phyloP scores from a whole-genome alignment of 495 filamentous ascomycete species.

The Margaritispora aquatica region DNA sequence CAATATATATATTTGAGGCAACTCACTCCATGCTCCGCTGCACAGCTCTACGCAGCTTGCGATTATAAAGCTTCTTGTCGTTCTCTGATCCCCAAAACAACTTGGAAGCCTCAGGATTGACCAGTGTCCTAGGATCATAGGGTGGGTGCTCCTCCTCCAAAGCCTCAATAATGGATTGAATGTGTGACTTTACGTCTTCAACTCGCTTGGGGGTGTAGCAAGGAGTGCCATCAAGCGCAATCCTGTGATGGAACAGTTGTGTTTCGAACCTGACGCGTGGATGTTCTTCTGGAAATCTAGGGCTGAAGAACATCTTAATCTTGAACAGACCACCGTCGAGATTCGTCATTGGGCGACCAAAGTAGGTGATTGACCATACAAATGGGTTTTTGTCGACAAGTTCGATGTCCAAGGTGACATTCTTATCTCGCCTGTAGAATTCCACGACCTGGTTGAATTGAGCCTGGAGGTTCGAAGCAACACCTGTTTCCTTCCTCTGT shows the following conservation, averaged over 20 bases:
- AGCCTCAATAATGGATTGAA: constrained; percentile 76
- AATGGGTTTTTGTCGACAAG: constrained; percentile 70
- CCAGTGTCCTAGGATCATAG: constrained; percentile 85
- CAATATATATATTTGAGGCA: not conserved
- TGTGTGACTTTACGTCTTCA: constrained; percentile 78
- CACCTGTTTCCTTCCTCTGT: constrained; percentile 59
- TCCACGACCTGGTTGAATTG: constrained; percentile 82
- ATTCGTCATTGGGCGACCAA: constrained; percentile 88
- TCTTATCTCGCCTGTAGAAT: constrained; percentile 59
- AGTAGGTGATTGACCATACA: constrained; percentile 65
- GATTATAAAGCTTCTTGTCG: constrained; percentile 76
- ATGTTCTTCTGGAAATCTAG: constrained; percentile 88
- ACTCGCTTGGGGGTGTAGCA: constrained; percentile 72
- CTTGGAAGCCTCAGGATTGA: constrained; percentile 80
- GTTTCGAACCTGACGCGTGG: constrained; percentile 79
- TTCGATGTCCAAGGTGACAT: constrained; percentile 64
- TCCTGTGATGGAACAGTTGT: constrained; percentile 80
- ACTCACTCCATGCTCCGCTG: constrained; percentile 48
- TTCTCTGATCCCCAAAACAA: constrained; percentile 81
- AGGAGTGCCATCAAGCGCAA: constrained; percentile 68
- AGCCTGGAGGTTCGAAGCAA: constrained; percentile 73
- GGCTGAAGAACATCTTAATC: constrained; percentile 74
- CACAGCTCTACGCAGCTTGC: constrained; percentile 62
- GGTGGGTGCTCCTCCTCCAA: constrained; percentile 82
- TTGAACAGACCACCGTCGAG: constrained; percentile 87